Conservation (phyloP, 1,284 basidiomycete genomes). For the Cryptococcus sp. region DNA sequence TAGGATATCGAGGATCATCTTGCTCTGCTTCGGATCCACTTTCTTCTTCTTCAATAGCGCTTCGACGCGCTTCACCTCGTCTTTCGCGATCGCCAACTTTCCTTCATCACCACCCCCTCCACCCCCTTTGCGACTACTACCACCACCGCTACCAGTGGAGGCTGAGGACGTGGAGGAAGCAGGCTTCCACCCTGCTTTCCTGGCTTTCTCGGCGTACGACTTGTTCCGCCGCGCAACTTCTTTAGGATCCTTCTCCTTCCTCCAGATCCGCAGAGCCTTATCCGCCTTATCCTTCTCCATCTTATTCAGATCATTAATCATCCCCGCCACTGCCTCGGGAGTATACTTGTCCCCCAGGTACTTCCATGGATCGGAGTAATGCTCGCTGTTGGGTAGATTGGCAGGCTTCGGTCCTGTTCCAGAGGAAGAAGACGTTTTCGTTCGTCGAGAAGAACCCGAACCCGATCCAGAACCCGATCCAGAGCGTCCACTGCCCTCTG, state of each 20-base stretch:
- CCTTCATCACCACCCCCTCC: background rate
- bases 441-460: too few species aligned
- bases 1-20: background rate
- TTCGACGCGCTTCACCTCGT: slow-evolving; percentile 1
- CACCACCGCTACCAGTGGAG: background rate
- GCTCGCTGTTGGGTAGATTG: background rate
- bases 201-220: background rate
- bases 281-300: slow-evolving; percentile 2
- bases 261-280: background rate
- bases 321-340: background rate
- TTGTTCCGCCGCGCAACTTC: background rate
- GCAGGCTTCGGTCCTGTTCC: background rate
- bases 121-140: background rate
- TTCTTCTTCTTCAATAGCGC: background rate
- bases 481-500: too few species aligned
- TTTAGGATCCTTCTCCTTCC: background rate
- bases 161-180: background rate
- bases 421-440: background rate
- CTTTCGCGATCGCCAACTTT: background rate
- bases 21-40: background rate
- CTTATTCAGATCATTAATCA: slow-evolving; percentile 5
- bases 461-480: too few species aligned
- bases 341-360: background rate
- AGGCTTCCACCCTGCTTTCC: background rate
- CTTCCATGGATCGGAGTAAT: background rate